A percentile compares a stretch with the other conserved stretches of the same genome.
Evolutionary conservation across 2,329 filamentous ascomycete species (phyloP).

Genomic region (Dichotomopilus funicola): DNA sequence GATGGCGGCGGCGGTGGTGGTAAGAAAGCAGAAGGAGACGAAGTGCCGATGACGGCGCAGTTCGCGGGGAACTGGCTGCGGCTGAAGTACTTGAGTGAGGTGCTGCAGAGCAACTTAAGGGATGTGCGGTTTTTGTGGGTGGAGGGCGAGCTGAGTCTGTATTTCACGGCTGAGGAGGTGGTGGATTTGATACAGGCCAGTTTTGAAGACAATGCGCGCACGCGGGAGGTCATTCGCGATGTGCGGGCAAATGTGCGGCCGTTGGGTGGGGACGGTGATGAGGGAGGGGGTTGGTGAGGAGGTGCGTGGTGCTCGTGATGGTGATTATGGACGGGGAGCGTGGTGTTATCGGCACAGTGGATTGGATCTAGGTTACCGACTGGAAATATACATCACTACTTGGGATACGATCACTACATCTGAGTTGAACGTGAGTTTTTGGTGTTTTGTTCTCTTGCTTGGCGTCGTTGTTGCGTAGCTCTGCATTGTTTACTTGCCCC

Average conservation of each 20-base stretch:
- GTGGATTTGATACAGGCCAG: constrained; percentile 56
- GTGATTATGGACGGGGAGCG: too few species aligned
- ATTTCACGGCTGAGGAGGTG: constrained; percentile 55
- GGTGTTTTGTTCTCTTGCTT: neutral
- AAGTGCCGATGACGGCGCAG: constrained; percentile 51
- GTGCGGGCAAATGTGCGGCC: constrained; percentile 48
- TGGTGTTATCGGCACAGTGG: too few species aligned
- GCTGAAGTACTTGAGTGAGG: constrained; percentile 57
- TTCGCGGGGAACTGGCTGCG: constrained; percentile 57
- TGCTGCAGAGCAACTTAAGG: constrained; percentile 59
- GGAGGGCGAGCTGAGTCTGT: constrained; percentile 58
- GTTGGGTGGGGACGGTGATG: constrained; percentile 10
- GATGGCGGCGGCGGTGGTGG: constrained; percentile 17
- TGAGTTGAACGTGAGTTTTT: too few species aligned
- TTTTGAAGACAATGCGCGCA: constrained; percentile 57
- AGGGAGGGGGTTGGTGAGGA: neutral
- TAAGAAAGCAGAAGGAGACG: constrained; percentile 24
- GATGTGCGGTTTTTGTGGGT: constrained; percentile 59
- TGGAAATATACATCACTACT: too few species aligned
- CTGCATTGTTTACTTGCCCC: neutral
- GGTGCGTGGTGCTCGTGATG: too few species aligned
- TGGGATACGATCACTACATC: too few species aligned
- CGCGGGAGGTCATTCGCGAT: constrained; percentile 51
- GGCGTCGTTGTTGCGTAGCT: neutral
- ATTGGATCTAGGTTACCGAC: too few species aligned